Base-by-base conservation (phyloP, 352 stramenopile species). In the Detonula confervacea region DNA sequence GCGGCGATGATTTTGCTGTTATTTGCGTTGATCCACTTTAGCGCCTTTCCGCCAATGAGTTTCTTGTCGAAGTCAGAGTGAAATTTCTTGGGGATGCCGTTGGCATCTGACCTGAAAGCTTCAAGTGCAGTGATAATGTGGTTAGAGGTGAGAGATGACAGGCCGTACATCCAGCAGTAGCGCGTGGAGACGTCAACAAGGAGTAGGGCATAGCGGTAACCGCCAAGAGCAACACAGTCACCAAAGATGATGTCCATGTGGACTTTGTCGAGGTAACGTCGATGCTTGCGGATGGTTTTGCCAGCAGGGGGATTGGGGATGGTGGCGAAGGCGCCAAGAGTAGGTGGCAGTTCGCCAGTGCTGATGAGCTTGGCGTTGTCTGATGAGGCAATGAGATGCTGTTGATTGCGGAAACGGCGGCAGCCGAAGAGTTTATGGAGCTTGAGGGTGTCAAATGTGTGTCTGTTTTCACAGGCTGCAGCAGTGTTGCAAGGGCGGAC, bases 161-260 rank as follows among this genome's bases (percentile, higher is more conserved):
- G 9, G 7, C 61, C 61, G 20, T 44, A 56, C 2, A 56, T 29
- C 61, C 61, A 70, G 20, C 16, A 37, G 27, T 60, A 70, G 3
- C 46, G 39, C 4, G 61, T 70, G 2, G 61, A 25, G 0, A 29
- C 35, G 27, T 70, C 25, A 30, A 70, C 61, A 27, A 70, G 46
- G 12, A 70, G 7, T n/a, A 70, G 39, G 27, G 61, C 44, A 27
- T 70, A 70, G 2, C 47, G 44, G 39, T 59, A 70, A 0, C 61
- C 61, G 1, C 24, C 27, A 6, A 54, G 27, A n/a, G 33, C 4
- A 0, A 65, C 18, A 29, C 54, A 51, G 33, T 74, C 54, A 35
- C 62, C 62, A 71, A 61, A 71, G 5, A 39, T n/a, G 20, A 71
- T 71, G 20, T 71, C 62, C 39, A 69, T 51, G 30, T 71, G 62